Conservation (phyloP, 176 grass and related monocot species). For the Avena atlantica region DNA sequence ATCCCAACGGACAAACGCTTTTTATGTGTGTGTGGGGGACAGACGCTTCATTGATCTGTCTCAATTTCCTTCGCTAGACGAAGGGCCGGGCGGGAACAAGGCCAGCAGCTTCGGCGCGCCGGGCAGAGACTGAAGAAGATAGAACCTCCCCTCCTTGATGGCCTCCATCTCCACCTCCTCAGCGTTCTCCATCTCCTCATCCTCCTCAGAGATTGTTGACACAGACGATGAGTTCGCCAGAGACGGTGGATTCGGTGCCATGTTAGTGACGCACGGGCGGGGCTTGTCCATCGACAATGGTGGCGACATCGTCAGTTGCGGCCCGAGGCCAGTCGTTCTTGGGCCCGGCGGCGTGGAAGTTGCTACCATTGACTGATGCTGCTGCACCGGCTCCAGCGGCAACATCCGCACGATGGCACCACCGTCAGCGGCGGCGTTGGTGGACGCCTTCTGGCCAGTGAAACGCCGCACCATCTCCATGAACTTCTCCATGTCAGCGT, state of each 20-base stretch:
- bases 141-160: slow-evolving; percentile 43
- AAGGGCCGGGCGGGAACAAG: slow-evolving; percentile 26
- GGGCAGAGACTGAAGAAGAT: not conserved
- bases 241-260: not conserved
- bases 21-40: too few species aligned
- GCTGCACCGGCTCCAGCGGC: not conserved
- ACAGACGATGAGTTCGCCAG: not conserved
- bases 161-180: slow-evolving; percentile 43
- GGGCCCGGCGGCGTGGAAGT: not conserved
- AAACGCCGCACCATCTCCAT: slow-evolving; percentile 56
- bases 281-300: not conserved
- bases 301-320: not conserved
- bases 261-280: not conserved
- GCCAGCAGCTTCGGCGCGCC: slow-evolving; percentile 31
- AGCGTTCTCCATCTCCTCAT: not conserved
- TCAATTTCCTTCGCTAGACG: not conserved
- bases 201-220: not conserved
- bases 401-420: not conserved
- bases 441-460: slow-evolving; percentile 33
- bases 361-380: slow-evolving; percentile 9
- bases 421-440: not conserved
- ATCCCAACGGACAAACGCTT: not conserved
- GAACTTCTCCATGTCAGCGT: slow-evolving; percentile 29
- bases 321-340: not conserved
- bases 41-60: too few species aligned